These are phyloP conservation scores for Astragalus membranaceus DNA, from an alignment of 306 rosid genomes.

Conservation along the genomic window DNA sequence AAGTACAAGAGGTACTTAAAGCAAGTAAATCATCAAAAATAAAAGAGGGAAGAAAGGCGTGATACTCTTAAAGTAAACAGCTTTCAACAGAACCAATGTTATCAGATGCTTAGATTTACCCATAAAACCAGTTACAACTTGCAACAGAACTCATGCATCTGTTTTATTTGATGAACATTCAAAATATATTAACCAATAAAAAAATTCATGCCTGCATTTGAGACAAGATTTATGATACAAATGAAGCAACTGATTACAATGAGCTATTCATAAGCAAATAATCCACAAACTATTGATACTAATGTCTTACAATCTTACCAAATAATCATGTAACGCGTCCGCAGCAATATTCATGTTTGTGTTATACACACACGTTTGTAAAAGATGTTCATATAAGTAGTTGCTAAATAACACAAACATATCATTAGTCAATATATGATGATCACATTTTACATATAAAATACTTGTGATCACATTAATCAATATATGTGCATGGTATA, in stretches of 20 bases:
- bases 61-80: not conserved
- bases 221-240: not conserved
- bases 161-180: not conserved
- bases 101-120: no score
- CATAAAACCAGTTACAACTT: no score
- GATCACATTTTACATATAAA: no score
- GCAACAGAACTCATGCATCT: not conserved
- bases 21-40: conserved; percentile 2
- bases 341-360: no score
- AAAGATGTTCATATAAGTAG: no score
- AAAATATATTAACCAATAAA: not conserved
- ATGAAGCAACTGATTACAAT: not conserved
- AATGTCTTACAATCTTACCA: no score
- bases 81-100: conserved; percentile 8
- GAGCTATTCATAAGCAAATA: not conserved
- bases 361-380: no score
- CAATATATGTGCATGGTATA: no score
- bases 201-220: not conserved
- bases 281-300: not conserved
- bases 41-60: not conserved
- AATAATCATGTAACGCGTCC: no score
- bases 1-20: not conserved
- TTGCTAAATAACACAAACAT: no score
- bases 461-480: no score
- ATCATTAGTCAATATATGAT: no score